phyloP scores from a whole-genome alignment of 2,329 filamentous ascomycete genomes.

The Nectriaceae sp. region DNA sequence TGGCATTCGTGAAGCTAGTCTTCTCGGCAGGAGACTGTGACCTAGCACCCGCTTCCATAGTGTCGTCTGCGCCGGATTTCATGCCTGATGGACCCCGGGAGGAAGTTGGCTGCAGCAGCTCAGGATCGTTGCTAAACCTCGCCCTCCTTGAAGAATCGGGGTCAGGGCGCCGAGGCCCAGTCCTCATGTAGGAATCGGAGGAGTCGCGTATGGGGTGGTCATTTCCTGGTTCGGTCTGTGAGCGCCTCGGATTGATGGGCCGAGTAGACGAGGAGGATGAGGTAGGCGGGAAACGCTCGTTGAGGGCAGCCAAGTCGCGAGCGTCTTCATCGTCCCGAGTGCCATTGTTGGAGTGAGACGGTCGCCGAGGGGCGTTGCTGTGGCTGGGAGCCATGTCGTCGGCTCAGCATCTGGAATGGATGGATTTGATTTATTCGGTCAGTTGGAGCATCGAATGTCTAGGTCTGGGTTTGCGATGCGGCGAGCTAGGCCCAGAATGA shows the following conservation, averaged over 20 bases:
- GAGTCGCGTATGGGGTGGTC: constrained; percentile 15
- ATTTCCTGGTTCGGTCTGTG: constrained; percentile 18
- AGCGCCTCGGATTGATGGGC: constrained; percentile 17
- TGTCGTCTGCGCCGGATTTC: background rate
- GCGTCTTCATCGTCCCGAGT: constrained; percentile 13
- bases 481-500: too few species aligned
- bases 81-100: constrained; percentile 5
- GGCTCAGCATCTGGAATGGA: constrained; percentile 28
- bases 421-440: too few species aligned
- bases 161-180: constrained; percentile 18
- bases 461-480: too few species aligned
- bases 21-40: too few species aligned
- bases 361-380: constrained; percentile 22
- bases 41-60: background rate
- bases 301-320: constrained; percentile 25
- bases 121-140: constrained; percentile 14
- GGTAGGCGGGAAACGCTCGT: constrained; percentile 23
- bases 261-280: constrained; percentile 13
- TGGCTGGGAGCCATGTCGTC: constrained; percentile 31
- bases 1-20: constrained; percentile 2
- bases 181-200: constrained; percentile 16
- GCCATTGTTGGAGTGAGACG: constrained; percentile 11
- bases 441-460: too few species aligned
- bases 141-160: constrained; percentile 6
- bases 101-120: constrained; percentile 27